phyloP scores from a whole-genome alignment of 225 moss, liverwort and hornwort species.

The Pseudoscleropodium purum region DNA sequence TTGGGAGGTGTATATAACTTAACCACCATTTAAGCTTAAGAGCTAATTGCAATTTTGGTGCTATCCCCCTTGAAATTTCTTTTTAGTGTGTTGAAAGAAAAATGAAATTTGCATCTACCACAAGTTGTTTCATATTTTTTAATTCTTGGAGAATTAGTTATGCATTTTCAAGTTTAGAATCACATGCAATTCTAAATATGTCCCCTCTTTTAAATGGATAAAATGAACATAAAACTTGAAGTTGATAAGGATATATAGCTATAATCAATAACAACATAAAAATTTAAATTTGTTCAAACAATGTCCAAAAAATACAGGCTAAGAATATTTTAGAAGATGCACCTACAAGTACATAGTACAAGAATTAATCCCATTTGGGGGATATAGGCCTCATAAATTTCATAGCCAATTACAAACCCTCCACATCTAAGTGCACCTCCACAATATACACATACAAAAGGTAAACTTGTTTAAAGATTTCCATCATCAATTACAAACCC shows the following conservation, averaged over 20 bases:
- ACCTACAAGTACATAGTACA: accelerated
- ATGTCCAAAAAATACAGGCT: background rate
- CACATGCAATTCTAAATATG: background rate
- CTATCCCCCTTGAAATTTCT: accelerated
- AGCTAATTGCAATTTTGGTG: background rate
- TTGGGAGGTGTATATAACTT: background rate
- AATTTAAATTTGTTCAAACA: background rate
- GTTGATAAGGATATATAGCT: background rate
- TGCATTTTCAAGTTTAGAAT: background rate
- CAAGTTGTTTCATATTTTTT: background rate
- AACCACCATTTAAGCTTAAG: background rate
- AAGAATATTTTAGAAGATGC: background rate
- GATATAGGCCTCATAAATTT: background rate
- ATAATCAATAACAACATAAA: background rate
- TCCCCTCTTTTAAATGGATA: background rate
- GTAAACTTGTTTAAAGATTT: background rate
- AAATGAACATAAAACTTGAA: background rate
- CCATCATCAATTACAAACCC: accelerated
- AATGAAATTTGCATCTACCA: background rate
- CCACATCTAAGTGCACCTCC: accelerated
- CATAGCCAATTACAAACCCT: accelerated
- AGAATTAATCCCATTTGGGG: accelerated
- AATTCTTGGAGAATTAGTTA: background rate
- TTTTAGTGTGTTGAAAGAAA: background rate
- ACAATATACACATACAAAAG: accelerated